These are phyloP conservation scores for Moesziomyces antarcticus DNA, from an alignment of 1,284 basidiomycete genomes.

Conservation along the genomic window DNA sequence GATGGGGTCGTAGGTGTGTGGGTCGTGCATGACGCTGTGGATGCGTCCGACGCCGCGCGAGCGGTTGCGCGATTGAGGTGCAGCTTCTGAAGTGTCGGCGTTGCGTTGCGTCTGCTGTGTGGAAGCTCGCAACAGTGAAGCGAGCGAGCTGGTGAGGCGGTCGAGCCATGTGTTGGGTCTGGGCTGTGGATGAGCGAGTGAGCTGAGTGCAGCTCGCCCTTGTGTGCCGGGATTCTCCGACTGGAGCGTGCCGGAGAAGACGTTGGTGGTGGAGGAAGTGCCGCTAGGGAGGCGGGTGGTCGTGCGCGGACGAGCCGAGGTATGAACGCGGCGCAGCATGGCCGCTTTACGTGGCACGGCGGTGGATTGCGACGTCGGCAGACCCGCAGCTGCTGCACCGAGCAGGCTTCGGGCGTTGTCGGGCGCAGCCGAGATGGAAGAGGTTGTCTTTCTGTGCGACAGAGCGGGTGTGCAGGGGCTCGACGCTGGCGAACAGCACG, in stretches of 20 bases:
- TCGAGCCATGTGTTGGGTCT: slow-evolving; percentile 36
- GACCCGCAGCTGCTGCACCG: background rate
- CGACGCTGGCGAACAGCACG: slow-evolving; percentile 20
- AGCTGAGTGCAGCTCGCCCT: slow-evolving; percentile 23
- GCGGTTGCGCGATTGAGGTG: slow-evolving; percentile 7
- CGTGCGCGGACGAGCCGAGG: slow-evolving; percentile 19
- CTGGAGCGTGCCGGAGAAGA: background rate
- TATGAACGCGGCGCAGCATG: slow-evolving; percentile 26
- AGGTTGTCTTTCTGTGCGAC: background rate
- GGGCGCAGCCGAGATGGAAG: background rate
- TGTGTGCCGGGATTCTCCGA: slow-evolving; percentile 1
- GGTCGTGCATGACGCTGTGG: slow-evolving; percentile 53
- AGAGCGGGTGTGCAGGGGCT: slow-evolving; percentile 3
- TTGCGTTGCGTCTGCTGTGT: slow-evolving; percentile 23
- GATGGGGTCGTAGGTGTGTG: slow-evolving; percentile 70
- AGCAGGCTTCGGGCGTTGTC: slow-evolving; percentile 10
- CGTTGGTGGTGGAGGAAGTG: slow-evolving; percentile 1
- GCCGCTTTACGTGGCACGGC: slow-evolving; percentile 22
- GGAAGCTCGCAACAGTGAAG: slow-evolving; percentile 29
- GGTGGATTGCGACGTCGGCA: background rate
- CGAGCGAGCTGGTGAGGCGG: slow-evolving; percentile 23
- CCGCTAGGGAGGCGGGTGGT: slow-evolving; percentile 5
- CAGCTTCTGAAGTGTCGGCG: slow-evolving; percentile 6
- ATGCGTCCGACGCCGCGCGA: slow-evolving; percentile 36
- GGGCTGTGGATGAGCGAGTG: slow-evolving; percentile 28